phyloP scores from a whole-genome alignment of 495 filamentous ascomycete genomes.

The Penicillium ucsense region DNA sequence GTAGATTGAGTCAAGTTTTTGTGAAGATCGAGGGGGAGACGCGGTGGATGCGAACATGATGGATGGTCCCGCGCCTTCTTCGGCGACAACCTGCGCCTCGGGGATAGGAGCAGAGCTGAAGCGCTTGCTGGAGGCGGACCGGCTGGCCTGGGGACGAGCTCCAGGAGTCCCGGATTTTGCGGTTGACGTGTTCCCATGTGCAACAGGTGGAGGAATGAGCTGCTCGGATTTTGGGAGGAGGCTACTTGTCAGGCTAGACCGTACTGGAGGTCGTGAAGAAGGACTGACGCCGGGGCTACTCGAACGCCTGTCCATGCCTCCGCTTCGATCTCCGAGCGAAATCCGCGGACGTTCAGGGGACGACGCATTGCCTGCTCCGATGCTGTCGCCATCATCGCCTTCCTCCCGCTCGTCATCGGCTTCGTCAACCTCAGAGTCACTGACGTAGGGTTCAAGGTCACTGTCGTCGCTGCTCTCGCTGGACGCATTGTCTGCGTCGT shows the following conservation, averaged over 20 bases:
- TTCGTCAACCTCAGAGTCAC: slow-evolving; percentile 18
- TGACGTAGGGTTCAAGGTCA: slow-evolving; percentile 31
- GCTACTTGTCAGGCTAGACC: slow-evolving; percentile 5
- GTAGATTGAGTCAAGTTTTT: slow-evolving; percentile 45
- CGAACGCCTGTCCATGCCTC: slow-evolving; percentile 14
- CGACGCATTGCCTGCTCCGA: slow-evolving; percentile 4
- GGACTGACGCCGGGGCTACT: slow-evolving; percentile 6
- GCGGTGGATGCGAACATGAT: slow-evolving; percentile 65
- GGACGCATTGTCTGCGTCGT: slow-evolving; percentile 39
- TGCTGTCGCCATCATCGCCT: slow-evolving; percentile 7
- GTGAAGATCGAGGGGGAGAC: slow-evolving; percentile 25
- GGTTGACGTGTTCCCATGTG: slow-evolving; percentile 39
- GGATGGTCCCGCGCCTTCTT: slow-evolving; percentile 53
- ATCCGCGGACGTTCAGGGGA: slow-evolving; percentile 2
- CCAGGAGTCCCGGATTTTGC: slow-evolving; percentile 18
- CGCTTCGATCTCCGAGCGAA: slow-evolving; percentile 9
- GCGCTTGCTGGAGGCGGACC: slow-evolving; percentile 36
- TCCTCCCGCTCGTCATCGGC: slow-evolving; percentile 28
- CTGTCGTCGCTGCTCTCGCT: slow-evolving; percentile 39
- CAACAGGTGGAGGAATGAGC: slow-evolving; percentile 34
- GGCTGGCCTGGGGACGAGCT: slow-evolving; percentile 20
- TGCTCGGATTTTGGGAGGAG: slow-evolving; percentile 1
- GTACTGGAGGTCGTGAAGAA: slow-evolving; percentile 7
- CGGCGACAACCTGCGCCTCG: slow-evolving; percentile 52
- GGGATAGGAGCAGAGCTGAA: slow-evolving; percentile 72